phyloP scores from a whole-genome alignment of 2,329 filamentous ascomycete species.

The Penicillium oxalicum region DNA sequence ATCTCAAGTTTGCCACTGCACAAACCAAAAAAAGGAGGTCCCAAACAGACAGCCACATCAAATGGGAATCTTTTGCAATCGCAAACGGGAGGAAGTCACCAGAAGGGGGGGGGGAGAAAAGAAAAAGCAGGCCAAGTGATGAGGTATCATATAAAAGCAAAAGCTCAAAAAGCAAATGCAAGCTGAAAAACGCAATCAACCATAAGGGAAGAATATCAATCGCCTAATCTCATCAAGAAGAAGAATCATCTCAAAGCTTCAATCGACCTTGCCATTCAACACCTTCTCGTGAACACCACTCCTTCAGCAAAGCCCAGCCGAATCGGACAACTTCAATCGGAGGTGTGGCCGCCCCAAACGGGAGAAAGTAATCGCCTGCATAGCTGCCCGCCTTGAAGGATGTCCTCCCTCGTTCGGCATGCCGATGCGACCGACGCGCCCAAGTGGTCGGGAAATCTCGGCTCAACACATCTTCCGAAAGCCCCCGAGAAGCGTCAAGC shows the following conservation, averaged over 20 bases:
- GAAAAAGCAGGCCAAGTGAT: not conserved
- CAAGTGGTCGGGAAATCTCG: conserved; percentile 42
- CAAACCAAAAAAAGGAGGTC: conserved; percentile 1
- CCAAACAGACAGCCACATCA: not conserved
- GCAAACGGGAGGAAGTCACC: not conserved
- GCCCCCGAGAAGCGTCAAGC: conserved; percentile 37
- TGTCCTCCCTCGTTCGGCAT: conserved; percentile 32
- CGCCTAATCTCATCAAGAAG: no score
- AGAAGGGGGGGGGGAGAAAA: not conserved
- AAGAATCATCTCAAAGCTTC: conserved; percentile 26
- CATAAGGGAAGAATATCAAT: no score
- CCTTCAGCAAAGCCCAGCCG: conserved; percentile 39
- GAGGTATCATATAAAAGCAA: not conserved
- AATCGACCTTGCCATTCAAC: conserved; percentile 41
- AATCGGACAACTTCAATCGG: conserved; percentile 44
- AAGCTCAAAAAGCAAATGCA: no score
- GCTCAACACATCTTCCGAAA: conserved; percentile 38
- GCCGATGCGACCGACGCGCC: conserved; percentile 36
- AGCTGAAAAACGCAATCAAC: no score
- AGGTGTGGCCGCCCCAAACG: conserved; percentile 39
- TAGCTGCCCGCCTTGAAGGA: conserved; percentile 32
- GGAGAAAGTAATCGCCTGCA: conserved; percentile 36
- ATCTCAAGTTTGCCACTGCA: no score
- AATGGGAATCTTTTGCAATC: not conserved
- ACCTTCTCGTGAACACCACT: conserved; percentile 44